Base-by-base conservation (phyloP, 2,329 filamentous ascomycete genomes). In the Dichotomopilus funicola region DNA sequence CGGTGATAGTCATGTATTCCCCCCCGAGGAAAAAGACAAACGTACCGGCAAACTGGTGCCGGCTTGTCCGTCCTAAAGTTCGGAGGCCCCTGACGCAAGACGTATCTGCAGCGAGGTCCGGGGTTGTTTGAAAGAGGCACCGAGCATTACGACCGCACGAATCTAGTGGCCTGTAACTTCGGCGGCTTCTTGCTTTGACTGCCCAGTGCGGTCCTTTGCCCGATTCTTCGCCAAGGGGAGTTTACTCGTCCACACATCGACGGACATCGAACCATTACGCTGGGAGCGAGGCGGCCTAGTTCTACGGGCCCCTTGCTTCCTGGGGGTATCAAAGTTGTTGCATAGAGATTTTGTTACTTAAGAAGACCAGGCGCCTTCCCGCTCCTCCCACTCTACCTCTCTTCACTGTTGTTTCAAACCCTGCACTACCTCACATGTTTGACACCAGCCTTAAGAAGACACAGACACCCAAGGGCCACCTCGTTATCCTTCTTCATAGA, bases 401-500 rank as follows among this genome's bases (percentile, higher is more conserved):
- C 69, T 65, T 65, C 67, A 65, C 68, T 67, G 66, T 67, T 53
- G 72, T 74, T 73, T 75, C 71, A 66, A 72, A 63, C 64, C 69
- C 69, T 74, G 72, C 73, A 63, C 73, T 64, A 74, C 72, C 66
- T 60, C 61, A 64, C 63, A 51, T 49, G 34, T 48, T 50, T 38
- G 45, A 45, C 51, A 47, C 40, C 51, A 55, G 49, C 48, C 61
- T 63, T 62, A 62, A 65, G 60, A 62, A 62, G 62, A 57, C 57
- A 55, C 53, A 58, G 41, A 42, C 58, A 50, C 57, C 49, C 60
- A 52, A 52, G 58, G 47, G 54, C 58, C 49, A 56, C 9, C 13
- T 47, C 36, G 19, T 33, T 31, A 44, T 9, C 49, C 51, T 45
- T 56, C 56, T 37, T 31, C 49, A 49, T 40, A 47, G 43, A 50